Evolutionary conservation across 441 rosid species (phyloP), one percentile per base, ranked within the genome.

Genomic region (Gossypium aridum): DNA sequence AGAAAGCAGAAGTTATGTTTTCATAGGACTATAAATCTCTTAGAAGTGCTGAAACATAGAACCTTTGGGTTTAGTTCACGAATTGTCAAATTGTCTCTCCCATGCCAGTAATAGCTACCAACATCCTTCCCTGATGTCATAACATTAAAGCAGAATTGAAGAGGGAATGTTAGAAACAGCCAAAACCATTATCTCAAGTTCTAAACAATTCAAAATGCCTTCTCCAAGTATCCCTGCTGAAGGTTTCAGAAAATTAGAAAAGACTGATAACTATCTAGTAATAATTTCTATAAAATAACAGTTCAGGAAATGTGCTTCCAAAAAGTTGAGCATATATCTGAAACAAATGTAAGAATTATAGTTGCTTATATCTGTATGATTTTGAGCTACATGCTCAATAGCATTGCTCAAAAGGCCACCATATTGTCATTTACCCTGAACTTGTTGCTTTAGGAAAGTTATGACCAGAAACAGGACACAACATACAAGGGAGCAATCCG

Each of bases 1-100:
- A 69, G 61, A 71, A 57, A 59, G 64, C 23, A 28, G 26, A 39
- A 10, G 1, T 20, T 62, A 64, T 73, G 17, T 28, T 64, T 19
- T 19, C 17, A 31, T 3, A 64, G 34, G 34, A 17, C 63, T 49
- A 26, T 74, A 53, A 55, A 68, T 49, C 43, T 63, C 26, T 68
- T 59, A 71, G 37, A 77, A 70, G 80, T 76, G 81, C 75, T 76
- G 63, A 67, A 53, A 26, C n/a, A 69, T 12, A 68, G 25, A 79
- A 94, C 99, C 97, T 97, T 92, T 23, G 99, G 94, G 81, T 97
- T 97, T 73, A 97, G 89, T 80, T 97, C 99, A 67, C 88, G 92
- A 65, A 73, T 81, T 77, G 95, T 84, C 57, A 79, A 79, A 76
- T 76, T 86, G 80, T 97, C 98, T 82, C 99, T 90, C 75, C 99